Conservation (phyloP, 768 basidiomycete genomes). For the Tylopilus balloui region DNA sequence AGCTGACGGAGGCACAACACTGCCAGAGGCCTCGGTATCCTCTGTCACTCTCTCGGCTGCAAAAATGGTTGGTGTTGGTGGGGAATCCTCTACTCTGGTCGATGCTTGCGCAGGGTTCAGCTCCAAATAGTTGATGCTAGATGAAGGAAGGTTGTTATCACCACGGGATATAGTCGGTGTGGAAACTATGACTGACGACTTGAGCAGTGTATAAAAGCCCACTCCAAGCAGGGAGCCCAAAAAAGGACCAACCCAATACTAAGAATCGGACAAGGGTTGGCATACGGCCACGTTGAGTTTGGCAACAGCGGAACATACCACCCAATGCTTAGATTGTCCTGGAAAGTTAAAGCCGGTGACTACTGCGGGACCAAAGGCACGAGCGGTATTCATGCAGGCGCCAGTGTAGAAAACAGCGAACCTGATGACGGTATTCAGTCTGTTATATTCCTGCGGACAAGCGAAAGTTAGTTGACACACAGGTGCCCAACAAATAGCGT, state of each 20-base stretch:
- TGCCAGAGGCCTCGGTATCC: constrained; percentile 5
- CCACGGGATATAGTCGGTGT: not conserved
- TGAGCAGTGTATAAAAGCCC: constrained; percentile 54
- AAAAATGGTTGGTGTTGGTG: constrained; percentile 15
- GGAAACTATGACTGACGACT: constrained; percentile 36
- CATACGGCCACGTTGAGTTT: not conserved
- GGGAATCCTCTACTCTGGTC: constrained; percentile 27
- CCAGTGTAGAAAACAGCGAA: constrained; percentile 62
- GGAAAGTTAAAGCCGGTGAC: constrained; percentile 48
- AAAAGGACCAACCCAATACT: constrained; percentile 73
- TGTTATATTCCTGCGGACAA: not conserved
- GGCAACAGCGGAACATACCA: constrained; percentile 39
- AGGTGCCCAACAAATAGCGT: constrained; percentile 61
- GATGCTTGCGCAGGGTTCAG: constrained; percentile 31
- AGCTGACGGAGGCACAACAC: not conserved
- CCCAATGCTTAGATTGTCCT: constrained; percentile 50
- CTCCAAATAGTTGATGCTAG: constrained; percentile 27
- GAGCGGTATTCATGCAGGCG: constrained; percentile 64
- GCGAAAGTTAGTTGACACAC: constrained; percentile 31
- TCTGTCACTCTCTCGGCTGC: not conserved
- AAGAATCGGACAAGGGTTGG: constrained; percentile 5
- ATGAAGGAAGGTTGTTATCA: constrained; percentile 1
- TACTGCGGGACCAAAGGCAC: constrained; percentile 67
- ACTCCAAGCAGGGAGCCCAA: constrained; percentile 60
- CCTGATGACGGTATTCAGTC: constrained; percentile 27